Evolutionary conservation across 1,284 basidiomycete species (phyloP), one percentile per base, ranked within the genome.

Genomic region (Puccinia hordei): DNA sequence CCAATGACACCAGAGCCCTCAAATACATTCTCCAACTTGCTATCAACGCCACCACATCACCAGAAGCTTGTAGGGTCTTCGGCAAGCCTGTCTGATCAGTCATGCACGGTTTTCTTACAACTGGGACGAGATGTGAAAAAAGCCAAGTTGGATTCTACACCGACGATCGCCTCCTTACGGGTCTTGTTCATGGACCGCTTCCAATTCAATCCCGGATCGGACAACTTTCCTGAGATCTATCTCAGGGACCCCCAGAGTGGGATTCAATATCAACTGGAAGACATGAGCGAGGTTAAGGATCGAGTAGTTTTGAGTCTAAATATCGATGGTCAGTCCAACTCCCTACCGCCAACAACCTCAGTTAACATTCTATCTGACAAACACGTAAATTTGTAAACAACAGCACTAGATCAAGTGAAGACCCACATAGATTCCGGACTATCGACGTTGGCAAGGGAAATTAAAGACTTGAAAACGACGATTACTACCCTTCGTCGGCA

Each of bases 321-420:
- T 84, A 95, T 99, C 82, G 95, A 98, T 88, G 93, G 95, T 97
- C 86, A 87, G 94, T 88, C 3, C 46, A 13, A 49, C 2, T 3
- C 10, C 46, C 46, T 13, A 5, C 15, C 17, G 13, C 22, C 19
- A 55, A 55, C 17, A 27, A 73, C n/a, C n/a, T n/a, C n/a, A 55
- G 51, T 22, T 17, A 38, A 53, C 46, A 13, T 41, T 15, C 49
- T 49, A 59, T 69, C 51, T n/a, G 1, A 55, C 27, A 17, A 33
- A 27, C 15, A 53, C 55, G 59, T 41, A 12, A 41, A 41, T 38
- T 59, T 17, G 1, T 59, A 2, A 38, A 63, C 12, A 41, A n/a
- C 84, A 97, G 94, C 94, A 17, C 90, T 99, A 75, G 96, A 98
- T 86, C 96, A 99, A 86, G 96, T 99, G 85, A 98, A 97, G 86